A percentile compares a stretch with the other conserved stretches of the same genome.
These are phyloP conservation scores for Davidsoniella eucalypti DNA, from an alignment of 2,329 filamentous ascomycete genomes.

Conservation along the genomic window DNA sequence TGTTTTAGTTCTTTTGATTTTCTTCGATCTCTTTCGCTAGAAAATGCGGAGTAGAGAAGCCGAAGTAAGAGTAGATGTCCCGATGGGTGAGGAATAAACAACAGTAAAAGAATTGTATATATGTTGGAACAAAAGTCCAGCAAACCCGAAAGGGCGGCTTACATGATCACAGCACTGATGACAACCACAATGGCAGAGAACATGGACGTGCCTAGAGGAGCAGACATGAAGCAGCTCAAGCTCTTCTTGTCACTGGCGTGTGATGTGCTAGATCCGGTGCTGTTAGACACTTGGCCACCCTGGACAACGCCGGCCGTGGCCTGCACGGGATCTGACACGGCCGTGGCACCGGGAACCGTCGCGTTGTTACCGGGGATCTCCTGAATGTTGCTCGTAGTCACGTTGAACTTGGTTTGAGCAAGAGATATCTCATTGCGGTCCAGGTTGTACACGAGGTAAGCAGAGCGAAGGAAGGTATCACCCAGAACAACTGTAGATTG, in stretches of 20 bases:
- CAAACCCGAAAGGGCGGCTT: background rate
- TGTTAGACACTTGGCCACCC: constrained; percentile 1
- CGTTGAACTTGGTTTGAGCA: constrained; percentile 49
- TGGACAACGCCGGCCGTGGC: constrained; percentile 29
- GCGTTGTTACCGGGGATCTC: constrained; percentile 36
- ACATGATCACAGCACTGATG: background rate
- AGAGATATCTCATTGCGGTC: constrained; percentile 55
- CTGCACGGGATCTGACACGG: constrained; percentile 30
- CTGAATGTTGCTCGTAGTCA: constrained; percentile 26
- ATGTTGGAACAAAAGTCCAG: background rate
- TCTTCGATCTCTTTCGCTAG: background rate
- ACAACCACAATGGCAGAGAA: background rate
- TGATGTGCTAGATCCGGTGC: background rate
- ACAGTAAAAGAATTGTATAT: background rate
- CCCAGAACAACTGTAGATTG: constrained; percentile 45
- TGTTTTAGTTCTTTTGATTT: background rate
- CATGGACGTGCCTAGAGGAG: background rate
- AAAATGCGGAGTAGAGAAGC: background rate
- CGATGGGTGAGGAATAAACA: background rate
- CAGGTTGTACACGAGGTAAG: constrained; percentile 62
- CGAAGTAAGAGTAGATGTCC: background rate
- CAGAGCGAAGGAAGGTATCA: constrained; percentile 58
- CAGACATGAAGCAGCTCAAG: constrained; percentile 12
- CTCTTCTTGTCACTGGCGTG: background rate
- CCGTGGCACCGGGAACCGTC: constrained; percentile 37